Conservation (phyloP, 305 asterid species). For the Fraxinus platypoda region DNA sequence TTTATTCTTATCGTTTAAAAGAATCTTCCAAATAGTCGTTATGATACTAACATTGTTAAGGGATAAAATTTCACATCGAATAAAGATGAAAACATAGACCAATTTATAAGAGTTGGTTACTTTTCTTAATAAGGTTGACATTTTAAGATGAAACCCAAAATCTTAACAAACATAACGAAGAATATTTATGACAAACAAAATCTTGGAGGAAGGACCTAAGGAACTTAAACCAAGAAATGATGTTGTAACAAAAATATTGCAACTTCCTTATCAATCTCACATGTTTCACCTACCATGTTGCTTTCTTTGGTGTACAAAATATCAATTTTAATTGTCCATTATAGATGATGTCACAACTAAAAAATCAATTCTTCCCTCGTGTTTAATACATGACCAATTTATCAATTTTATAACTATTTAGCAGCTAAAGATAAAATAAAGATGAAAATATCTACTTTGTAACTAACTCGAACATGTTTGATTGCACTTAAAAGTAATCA, state of each 20-base stretch:
- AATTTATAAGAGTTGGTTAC: no score
- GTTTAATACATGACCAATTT: neutral
- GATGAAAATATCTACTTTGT: neutral
- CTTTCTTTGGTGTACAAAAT: neutral
- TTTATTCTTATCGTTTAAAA: neutral
- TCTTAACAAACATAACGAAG: neutral
- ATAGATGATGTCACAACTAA: neutral
- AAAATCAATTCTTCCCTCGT: neutral
- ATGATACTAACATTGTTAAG: neutral
- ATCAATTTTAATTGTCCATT: neutral
- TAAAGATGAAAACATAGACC: no score
- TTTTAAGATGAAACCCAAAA: no score
- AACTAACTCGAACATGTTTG: no score
- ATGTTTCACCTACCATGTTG: constrained; percentile 30
- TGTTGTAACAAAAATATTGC: constrained; percentile 15
- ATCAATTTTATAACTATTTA: neutral
- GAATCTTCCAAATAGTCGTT: neutral
- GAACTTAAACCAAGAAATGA: constrained; percentile 6
- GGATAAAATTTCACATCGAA: no score
- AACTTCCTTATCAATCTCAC: constrained; percentile 21
- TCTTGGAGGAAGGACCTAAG: neutral
- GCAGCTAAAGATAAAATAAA: neutral
- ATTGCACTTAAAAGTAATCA: no score
- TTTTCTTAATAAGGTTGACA: no score
- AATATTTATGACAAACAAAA: neutral